Base-by-base conservation (phyloP, 208 protist genomes). In the Crithidia thermophila region DNA sequence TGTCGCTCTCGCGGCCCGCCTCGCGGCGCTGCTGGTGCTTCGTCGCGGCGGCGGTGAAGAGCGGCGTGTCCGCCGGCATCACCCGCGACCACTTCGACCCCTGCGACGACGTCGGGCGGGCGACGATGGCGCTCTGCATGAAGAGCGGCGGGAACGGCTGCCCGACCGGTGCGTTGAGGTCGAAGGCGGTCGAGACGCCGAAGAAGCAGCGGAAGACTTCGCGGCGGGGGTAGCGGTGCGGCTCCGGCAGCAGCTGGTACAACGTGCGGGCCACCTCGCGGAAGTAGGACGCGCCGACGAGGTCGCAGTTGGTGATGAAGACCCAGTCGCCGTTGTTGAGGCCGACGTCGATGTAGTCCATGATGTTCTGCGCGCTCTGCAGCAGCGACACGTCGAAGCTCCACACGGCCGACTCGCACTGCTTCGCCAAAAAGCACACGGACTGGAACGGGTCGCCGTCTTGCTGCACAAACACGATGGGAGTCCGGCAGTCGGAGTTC, bases 241-340 rank as follows among this genome's bases (percentile, higher is more conserved):
- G 91, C 34, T 97, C 87, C 0, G 91, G 89, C 31, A 64, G 58
- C 14, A 97, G 69, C 14, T 77, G 63, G 72, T 91, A 91, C n/a
- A 97, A 30, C 27, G 72, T 78, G 18, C 79, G 83, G 21, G 89
- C 85, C 16, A 94, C 78, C 13, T 92, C 84, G 39, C 91, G 87
- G 51, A 93, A 92, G 56, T 81, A 76, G 40, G 77, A 67, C 8
- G 72, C 71, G 1, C 63, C 78, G 8, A 87, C 88, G 6, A 67
- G 37, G 31, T 94, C 87, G 60, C 81, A 93, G 60, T 92, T 87
- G 11, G 77, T 82, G 23, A 97, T 78, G 74, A 93, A 93, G 46
- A 97, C 88, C 89, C 91, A 97, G 72, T 97, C 91, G 16, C 91
- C 91, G 72, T 94, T 94, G 55, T 93, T 84, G 21, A 90, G 67